These are phyloP conservation scores for Suillus spraguei DNA, from an alignment of 768 basidiomycete species.

Conservation along the genomic window DNA sequence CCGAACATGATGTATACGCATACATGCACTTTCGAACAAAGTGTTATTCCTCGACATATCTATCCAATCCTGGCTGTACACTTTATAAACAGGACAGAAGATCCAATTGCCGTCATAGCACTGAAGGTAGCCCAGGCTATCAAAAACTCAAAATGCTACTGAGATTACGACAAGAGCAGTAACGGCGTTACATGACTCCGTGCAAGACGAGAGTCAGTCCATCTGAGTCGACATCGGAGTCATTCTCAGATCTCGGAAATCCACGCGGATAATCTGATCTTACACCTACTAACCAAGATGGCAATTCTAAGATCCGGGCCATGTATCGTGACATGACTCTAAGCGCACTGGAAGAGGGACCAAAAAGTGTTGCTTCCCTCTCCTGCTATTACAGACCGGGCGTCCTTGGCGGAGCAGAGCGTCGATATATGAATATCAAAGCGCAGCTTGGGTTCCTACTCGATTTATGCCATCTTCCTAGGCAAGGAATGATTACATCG, in stretches of 20 bases:
- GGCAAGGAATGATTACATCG: background rate
- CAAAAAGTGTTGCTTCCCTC: slow-evolving; percentile 69
- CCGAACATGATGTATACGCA: background rate
- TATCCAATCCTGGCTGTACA: slow-evolving; percentile 54
- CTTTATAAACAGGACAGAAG: slow-evolving; percentile 49
- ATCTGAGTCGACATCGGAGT: slow-evolving; percentile 51
- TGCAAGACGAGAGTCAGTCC: slow-evolving; percentile 58
- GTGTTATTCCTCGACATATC: slow-evolving; percentile 5
- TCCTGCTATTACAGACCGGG: slow-evolving; percentile 78
- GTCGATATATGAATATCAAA: slow-evolving; percentile 49
- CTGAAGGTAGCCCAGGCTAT: slow-evolving; percentile 53
- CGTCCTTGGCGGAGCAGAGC: slow-evolving; percentile 71
- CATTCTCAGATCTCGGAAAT: slow-evolving; percentile 44
- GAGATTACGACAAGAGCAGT: slow-evolving; percentile 76
- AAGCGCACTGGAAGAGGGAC: slow-evolving; percentile 68
- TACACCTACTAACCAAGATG: slow-evolving; percentile 80
- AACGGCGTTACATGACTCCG: slow-evolving; percentile 80
- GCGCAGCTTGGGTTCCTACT: background rate
- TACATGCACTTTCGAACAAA: background rate
- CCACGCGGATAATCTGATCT: slow-evolving; percentile 71
- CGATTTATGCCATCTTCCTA: background rate
- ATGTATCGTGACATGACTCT: slow-evolving; percentile 58
- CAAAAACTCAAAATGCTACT: slow-evolving; percentile 61
- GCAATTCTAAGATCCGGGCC: slow-evolving; percentile 69
- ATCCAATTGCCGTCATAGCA: slow-evolving; percentile 75